Percentiles rank a stretch among this genome's conserved stretches.
These are phyloP conservation scores for Fusarium concolor DNA, from an alignment of 2,329 filamentous ascomycete genomes.

Conservation along the genomic window DNA sequence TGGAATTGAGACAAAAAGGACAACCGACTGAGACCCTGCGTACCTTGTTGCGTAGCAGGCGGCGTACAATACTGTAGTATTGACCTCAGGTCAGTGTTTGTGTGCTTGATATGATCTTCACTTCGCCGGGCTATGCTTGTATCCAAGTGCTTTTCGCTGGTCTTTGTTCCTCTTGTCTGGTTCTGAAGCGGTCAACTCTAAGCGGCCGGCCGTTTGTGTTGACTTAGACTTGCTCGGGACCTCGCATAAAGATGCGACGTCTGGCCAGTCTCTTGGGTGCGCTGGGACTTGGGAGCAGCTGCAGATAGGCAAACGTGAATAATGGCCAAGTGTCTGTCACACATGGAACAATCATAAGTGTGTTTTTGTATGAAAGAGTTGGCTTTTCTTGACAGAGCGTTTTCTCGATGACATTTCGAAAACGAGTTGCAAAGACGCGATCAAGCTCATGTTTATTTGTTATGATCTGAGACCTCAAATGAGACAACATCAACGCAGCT, in stretches of 20 bases:
- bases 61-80: conserved; percentile 5
- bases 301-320: conserved; percentile 29
- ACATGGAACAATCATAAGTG: conserved; percentile 21
- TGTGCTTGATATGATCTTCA: conserved; percentile 12
- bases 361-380: conserved; percentile 16
- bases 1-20: conserved; percentile 34
- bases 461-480: conserved; percentile 40
- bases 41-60: conserved; percentile 13
- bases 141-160: conserved; percentile 1
- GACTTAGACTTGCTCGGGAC: conserved; percentile 37
- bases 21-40: conserved; percentile 33
- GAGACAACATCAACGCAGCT: conserved; percentile 37
- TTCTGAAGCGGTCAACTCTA: conserved; percentile 35
- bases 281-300: conserved; percentile 19
- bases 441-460: conserved; percentile 39
- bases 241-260: conserved; percentile 41
- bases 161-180: conserved; percentile 14
- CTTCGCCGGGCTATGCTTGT: conserved; percentile 4
- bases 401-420: conserved; percentile 22
- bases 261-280: conserved; percentile 32
- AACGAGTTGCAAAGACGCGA: conserved; percentile 32
- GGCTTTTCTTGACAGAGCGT: conserved; percentile 4
- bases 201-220: conserved; percentile 35
- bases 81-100: conserved; percentile 3
- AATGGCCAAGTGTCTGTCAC: conserved; percentile 20